A percentile compares a stretch with the other conserved stretches of the same genome.
phyloP scores from a whole-genome alignment of 2,329 filamentous ascomycete species.

The Diplodia scrobiculata region DNA sequence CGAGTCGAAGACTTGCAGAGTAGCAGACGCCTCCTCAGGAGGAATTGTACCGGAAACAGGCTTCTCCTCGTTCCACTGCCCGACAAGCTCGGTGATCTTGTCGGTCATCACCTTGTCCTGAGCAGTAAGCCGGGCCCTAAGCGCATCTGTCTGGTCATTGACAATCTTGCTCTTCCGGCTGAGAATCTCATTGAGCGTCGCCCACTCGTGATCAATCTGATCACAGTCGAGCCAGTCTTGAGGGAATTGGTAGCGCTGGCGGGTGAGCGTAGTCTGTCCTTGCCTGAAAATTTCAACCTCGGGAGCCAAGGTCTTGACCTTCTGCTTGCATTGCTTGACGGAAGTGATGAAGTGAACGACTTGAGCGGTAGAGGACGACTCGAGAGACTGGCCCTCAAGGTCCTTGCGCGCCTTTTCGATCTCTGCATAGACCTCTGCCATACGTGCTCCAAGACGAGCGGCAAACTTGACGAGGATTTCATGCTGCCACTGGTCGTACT shows the following conservation, averaged over 20 bases:
- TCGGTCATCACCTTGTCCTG: conserved; percentile 90
- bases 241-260: conserved; percentile 91
- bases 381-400: conserved; percentile 86
- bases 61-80: conserved; percentile 94
- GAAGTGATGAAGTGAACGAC: conserved; percentile 98
- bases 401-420: conserved; percentile 88
- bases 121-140: conserved; percentile 90
- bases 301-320: conserved; percentile 89
- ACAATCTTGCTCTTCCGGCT: conserved; percentile 92
- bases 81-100: conserved; percentile 81
- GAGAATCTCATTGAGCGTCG: conserved; percentile 86
- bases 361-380: conserved; percentile 92
- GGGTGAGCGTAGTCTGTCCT: conserved; percentile 85
- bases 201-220: conserved; percentile 95
- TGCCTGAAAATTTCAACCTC: conserved; percentile 96
- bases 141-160: conserved; percentile 90
- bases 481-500: conserved; percentile 99
- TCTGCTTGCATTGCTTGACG: conserved; percentile 92
- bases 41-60: conserved; percentile 93
- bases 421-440: conserved; percentile 89
- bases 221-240: conserved; percentile 94
- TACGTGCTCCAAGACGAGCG: conserved; percentile 79
- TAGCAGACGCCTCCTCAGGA: conserved; percentile 82
- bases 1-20: conserved; percentile 77
- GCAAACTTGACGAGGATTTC: conserved; percentile 95